phyloP scores from a whole-genome alignment of 2,329 filamentous ascomycete species.

The Lasiodiplodia citricola region DNA sequence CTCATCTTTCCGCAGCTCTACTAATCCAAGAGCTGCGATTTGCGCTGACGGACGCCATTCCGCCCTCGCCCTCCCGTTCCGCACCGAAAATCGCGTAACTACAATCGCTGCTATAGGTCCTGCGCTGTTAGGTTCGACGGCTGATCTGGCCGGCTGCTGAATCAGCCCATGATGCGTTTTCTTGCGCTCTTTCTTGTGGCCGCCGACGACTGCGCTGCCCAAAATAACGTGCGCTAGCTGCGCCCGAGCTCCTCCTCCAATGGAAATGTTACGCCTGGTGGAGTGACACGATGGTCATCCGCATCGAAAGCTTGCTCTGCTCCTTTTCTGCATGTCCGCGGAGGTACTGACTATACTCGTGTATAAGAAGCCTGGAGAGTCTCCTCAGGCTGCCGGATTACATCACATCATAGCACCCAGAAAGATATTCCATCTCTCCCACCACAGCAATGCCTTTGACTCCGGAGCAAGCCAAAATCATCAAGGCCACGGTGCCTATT shows the following conservation, averaged over 20 bases:
- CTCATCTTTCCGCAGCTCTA: neutral
- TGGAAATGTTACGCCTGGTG: slow-evolving; percentile 5
- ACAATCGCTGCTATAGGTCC: slow-evolving; percentile 17
- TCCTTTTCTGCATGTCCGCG: slow-evolving; percentile 22
- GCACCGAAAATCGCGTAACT: slow-evolving; percentile 22
- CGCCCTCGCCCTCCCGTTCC: neutral
- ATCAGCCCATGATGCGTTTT: neutral
- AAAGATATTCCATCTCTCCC: neutral
- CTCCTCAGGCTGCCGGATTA: neutral
- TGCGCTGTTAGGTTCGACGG: neutral
- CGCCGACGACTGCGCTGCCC: neutral
- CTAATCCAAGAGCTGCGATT: neutral
- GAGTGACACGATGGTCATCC: slow-evolving; percentile 14
- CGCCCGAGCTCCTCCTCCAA: neutral
- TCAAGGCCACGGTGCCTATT: slow-evolving; percentile 73
- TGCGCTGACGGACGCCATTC: neutral
- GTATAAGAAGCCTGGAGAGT: slow-evolving; percentile 2
- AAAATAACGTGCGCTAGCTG: neutral
- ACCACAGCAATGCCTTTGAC: slow-evolving; percentile 51
- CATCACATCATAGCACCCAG: neutral
- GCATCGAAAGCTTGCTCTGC: neutral
- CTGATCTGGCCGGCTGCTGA: neutral
- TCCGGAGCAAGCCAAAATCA: slow-evolving; percentile 65
- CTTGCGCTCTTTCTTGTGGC: neutral
- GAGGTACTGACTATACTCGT: neutral